Evolutionary conservation across 177 flowering plant genomes (phyloP), one percentile per base, ranked within the genome.

Genomic region (Telopea speciosissima): DNA sequence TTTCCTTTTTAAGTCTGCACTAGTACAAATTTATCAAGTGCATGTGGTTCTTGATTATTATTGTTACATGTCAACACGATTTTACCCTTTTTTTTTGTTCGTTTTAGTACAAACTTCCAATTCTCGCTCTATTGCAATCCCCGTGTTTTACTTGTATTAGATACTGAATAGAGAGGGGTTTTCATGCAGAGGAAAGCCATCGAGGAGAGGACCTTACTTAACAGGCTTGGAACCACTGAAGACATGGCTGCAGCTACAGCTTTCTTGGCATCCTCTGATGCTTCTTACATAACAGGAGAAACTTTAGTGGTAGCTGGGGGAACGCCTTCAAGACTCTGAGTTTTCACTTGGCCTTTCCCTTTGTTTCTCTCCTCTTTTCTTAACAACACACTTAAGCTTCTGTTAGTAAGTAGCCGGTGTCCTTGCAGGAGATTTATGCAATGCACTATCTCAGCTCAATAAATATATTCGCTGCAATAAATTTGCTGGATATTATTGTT

Each of bases 221-320:
- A 82, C 40, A 85, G 97, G 79, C 90, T 93, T 28, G 98, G 99
- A 40, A 96, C 96, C 45, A 85, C 92, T n/a, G 84, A 77, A 61
- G 99, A 96, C 78, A 93, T 96, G 95, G 99, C 90, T 64, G 87
- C 95, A 8, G 97, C 99, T 2, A 78, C 86, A 45, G 95, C 97
- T 44, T 96, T 89, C 77, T 16, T 49, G 54, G 19, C 54, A 5
- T 49, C 54, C 13, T 1, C 11, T 49, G 54, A 49, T 49, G 17
- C 54, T 49, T 12, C 14, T 49, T 49, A 49, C 17, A 49, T 49
- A 49, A 49, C 54, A 49, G 19, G 54, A 49, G 54, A 49, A 49
- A 49, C 54, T 12, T 16, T 49, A 8, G 54, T 49, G 14, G 54
- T 49, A 49, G 54, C 54, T 11, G 54, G 54, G 54, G 17, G 14